Percentiles rank a stretch among this genome's conserved stretches.
These are phyloP conservation scores for Leccinum boreale DNA, from an alignment of 768 basidiomycete genomes.

Conservation along the genomic window DNA sequence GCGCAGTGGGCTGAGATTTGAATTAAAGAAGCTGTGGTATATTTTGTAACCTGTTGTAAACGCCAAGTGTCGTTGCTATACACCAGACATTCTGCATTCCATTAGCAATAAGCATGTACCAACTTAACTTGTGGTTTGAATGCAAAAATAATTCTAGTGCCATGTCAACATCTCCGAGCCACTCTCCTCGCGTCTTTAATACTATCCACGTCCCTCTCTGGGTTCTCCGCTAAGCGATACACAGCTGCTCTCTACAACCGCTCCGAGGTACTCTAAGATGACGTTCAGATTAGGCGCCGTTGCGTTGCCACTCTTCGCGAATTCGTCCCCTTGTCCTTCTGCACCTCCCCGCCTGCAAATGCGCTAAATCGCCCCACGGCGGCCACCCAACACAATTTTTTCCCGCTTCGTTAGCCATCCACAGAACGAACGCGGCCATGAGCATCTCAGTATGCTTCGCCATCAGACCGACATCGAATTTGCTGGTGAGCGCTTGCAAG, in stretches of 20 bases:
- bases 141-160: too few relatives aligned
- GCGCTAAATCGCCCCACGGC: constrained; percentile 74
- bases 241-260: neutral
- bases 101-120: too few relatives aligned
- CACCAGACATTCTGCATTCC: too few relatives aligned
- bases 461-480: constrained; percentile 70
- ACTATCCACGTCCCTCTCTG: too few relatives aligned
- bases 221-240: neutral
- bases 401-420: constrained; percentile 91
- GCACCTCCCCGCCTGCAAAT: constrained; percentile 73
- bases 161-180: too few relatives aligned
- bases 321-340: constrained; percentile 49
- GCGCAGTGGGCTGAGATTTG: too few relatives aligned
- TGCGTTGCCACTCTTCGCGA: constrained; percentile 53
- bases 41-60: too few relatives aligned
- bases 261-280: neutral
- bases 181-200: too few relatives aligned
- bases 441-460: constrained; percentile 85
- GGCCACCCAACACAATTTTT: constrained; percentile 80
- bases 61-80: too few relatives aligned
- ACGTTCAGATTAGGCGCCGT: constrained; percentile 21
- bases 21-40: too few relatives aligned
- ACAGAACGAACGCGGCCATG: constrained; percentile 90
- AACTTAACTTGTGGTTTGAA: too few relatives aligned
- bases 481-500: constrained; percentile 66